Evolutionary conservation across 1,284 basidiomycete genomes (phyloP).

Genomic region (Puccinia polysora): DNA sequence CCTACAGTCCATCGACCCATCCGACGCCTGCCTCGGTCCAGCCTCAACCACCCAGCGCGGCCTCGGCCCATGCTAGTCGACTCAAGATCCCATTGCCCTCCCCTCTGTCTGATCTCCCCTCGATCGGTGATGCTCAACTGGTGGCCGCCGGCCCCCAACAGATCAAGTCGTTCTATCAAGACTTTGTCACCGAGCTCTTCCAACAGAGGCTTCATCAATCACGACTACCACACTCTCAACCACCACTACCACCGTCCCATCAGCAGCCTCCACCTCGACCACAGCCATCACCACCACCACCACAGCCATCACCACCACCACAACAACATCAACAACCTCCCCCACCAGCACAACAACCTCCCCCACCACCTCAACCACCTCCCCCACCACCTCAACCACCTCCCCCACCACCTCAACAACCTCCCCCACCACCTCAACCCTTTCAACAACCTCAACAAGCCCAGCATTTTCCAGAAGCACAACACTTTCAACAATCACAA

Average conservation of each 20-base stretch:
- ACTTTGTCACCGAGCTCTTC: conserved; percentile 6
- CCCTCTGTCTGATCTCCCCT: conserved; percentile 3
- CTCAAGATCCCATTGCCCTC: background rate
- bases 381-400: too few species aligned
- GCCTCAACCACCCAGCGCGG: background rate
- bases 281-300: background rate
- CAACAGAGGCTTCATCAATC: conserved; percentile 26
- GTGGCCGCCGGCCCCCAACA: background rate
- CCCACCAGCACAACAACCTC: too few species aligned
- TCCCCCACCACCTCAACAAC: too few species aligned
- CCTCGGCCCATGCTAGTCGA: conserved; percentile 8
- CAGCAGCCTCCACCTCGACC: background rate
- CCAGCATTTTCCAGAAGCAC: too few species aligned
- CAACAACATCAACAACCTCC: too few species aligned
- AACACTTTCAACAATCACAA: too few species aligned
- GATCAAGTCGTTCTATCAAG: conserved; percentile 33
- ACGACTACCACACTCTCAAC: too few species aligned
- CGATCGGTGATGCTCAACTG: too few species aligned
- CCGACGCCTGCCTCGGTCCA: background rate
- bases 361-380: too few species aligned
- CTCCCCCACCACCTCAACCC: too few species aligned
- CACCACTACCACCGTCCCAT: conserved; percentile 1
- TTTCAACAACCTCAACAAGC: too few species aligned
- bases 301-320: too few species aligned
- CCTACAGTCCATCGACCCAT: background rate